phyloP scores from a whole-genome alignment of 2,329 filamentous ascomycete genomes.

The Ampelomyces quisqualis region DNA sequence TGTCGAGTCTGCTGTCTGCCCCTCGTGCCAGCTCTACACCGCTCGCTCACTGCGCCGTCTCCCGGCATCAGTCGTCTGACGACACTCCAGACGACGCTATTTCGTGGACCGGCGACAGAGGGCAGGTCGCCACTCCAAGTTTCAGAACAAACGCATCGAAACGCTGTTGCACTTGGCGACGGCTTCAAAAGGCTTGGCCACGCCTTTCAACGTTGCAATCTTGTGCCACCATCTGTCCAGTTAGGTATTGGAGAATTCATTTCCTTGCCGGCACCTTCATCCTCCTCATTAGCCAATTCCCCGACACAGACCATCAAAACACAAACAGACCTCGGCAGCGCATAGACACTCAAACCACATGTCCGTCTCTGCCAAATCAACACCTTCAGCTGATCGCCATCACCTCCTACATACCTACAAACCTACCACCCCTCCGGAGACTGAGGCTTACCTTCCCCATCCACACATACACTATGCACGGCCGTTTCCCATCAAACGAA shows the following conservation, averaged over 20 bases:
- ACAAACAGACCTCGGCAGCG: no score
- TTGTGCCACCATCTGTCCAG: neutral
- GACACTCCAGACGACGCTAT: constrained; percentile 12
- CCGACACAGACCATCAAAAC: no score
- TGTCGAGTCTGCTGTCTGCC: neutral
- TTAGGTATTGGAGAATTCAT: no score
- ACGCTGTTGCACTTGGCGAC: constrained; percentile 13
- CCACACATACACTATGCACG: constrained; percentile 8
- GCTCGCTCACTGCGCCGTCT: constrained; percentile 26
- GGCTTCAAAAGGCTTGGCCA: constrained; percentile 6
- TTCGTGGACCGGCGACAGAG: neutral
- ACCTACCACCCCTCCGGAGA: neutral
- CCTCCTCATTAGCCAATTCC: no score
- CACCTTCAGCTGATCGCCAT: neutral
- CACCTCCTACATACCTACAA: no score
- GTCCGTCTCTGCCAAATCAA: neutral
- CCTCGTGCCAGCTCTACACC: constrained; percentile 9
- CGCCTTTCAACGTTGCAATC: neutral
- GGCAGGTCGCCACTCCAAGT: neutral
- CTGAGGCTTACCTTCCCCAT: constrained; percentile 17
- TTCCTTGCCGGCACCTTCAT: no score
- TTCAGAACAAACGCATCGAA: constrained; percentile 9
- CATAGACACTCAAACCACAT: neutral
- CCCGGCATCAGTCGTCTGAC: constrained; percentile 35
- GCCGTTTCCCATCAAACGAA: constrained; percentile 1